Conservation (phyloP, 768 basidiomycete species). For the Naematelia encephala region DNA sequence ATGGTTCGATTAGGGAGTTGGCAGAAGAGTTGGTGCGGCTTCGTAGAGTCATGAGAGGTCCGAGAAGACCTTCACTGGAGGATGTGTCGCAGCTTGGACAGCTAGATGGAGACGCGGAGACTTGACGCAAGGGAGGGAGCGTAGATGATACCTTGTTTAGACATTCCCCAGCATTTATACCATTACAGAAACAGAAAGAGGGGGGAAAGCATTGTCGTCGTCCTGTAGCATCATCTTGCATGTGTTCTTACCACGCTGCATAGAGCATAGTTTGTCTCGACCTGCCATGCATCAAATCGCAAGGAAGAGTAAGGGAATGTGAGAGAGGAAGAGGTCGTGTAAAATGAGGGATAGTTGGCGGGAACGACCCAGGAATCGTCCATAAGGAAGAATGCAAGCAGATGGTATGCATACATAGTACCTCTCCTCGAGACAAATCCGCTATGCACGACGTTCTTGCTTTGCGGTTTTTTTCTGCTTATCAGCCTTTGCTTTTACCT, state of each 20-base stretch:
- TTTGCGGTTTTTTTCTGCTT: slow-evolving; percentile 51
- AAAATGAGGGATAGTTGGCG: no score
- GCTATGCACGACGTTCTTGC: slow-evolving; percentile 42
- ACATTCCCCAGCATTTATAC: slow-evolving; percentile 1
- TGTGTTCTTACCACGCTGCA: no score
- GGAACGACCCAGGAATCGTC: no score
- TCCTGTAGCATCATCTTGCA: neutral
- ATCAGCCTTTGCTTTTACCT: slow-evolving; percentile 48
- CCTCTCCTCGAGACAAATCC: neutral
- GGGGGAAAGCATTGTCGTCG: neutral
- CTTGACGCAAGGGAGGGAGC: neutral
- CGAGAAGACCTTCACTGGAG: neutral
- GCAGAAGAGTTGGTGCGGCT: neutral
- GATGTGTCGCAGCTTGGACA: neutral
- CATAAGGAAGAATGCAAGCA: no score
- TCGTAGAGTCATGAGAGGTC: slow-evolving; percentile 3
- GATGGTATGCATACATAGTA: neutral
- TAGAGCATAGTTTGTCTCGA: no score
- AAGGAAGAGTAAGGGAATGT: no score
- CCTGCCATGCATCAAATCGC: no score
- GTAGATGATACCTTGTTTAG: neutral
- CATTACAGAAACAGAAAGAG: neutral
- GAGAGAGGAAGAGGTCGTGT: no score
- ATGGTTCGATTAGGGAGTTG: neutral
- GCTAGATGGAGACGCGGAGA: neutral